Evolutionary conservation across 1,284 basidiomycete genomes (phyloP).

Genomic region (Ustanciosporium gigantosporum): DNA sequence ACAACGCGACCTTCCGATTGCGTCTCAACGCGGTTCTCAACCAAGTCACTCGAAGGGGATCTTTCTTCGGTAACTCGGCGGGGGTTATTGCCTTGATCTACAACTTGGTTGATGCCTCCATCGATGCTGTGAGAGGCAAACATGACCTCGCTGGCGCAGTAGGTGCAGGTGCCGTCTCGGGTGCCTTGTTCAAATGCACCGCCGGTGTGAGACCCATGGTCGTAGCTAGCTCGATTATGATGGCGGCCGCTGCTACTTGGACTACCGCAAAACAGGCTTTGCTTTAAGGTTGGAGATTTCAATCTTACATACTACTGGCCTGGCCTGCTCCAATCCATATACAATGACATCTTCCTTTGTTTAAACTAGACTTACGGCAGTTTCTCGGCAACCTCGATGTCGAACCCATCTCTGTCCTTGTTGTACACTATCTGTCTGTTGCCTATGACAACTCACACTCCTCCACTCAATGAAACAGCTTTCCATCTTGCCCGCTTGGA

Average conservation of each 20-base stretch:
- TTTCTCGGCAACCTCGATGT: too few species aligned
- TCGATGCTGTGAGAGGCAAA: slow-evolving; percentile 84
- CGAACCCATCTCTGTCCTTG: slow-evolving; percentile 22
- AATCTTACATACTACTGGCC: too few species aligned
- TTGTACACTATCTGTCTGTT: too few species aligned
- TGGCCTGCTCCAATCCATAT: too few species aligned
- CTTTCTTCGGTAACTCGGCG: slow-evolving; percentile 96
- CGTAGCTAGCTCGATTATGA: slow-evolving; percentile 84
- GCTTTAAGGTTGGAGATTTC: slow-evolving; percentile 18
- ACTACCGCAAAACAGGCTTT: slow-evolving; percentile 63
- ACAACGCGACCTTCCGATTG: slow-evolving; percentile 68
- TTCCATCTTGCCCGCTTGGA: too few species aligned
- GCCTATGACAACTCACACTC: too few species aligned
- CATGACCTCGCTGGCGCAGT: slow-evolving; percentile 91
- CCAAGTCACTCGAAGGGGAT: slow-evolving; percentile 92
- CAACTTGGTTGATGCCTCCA: slow-evolving; percentile 91
- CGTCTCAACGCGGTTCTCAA: slow-evolving; percentile 97
- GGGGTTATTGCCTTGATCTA: slow-evolving; percentile 95
- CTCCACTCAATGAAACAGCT: too few species aligned
- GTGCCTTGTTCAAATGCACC: slow-evolving; percentile 89
- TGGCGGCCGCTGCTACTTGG: slow-evolving; percentile 85
- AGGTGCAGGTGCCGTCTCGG: slow-evolving; percentile 86
- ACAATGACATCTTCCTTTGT: too few species aligned
- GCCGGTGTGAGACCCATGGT: slow-evolving; percentile 87
- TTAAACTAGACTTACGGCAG: too few species aligned